Evolutionary conservation across 495 filamentous ascomycete genomes (phyloP).

Genomic region (Penicillium crystallinum): DNA sequence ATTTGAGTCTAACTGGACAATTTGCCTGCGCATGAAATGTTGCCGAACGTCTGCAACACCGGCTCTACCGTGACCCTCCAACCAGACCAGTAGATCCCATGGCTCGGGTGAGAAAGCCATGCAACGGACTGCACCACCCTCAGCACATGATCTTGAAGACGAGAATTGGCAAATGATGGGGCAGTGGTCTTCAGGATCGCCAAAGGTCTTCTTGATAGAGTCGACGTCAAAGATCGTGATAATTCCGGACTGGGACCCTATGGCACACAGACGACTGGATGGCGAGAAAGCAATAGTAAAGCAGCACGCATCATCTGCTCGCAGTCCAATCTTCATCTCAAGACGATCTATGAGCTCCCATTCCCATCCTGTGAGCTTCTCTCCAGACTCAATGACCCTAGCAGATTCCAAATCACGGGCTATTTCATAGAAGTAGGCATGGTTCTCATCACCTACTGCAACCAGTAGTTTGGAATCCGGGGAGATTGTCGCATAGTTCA

Average conservation of each 20-base stretch:
- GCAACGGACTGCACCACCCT: slow-evolving; percentile 76
- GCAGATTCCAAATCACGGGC: slow-evolving; percentile 33
- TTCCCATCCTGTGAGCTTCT: slow-evolving; percentile 38
- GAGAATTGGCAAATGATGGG: slow-evolving; percentile 43
- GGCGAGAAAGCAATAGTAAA: slow-evolving; percentile 71
- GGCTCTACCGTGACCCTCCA: slow-evolving; percentile 79
- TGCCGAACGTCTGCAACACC: slow-evolving; percentile 81
- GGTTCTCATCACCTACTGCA: slow-evolving; percentile 79
- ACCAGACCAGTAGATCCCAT: slow-evolving; percentile 89
- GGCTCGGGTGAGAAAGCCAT: slow-evolving; percentile 89
- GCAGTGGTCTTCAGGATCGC: slow-evolving; percentile 31
- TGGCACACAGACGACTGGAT: slow-evolving; percentile 60
- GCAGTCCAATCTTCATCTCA: slow-evolving; percentile 35
- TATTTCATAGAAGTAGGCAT: slow-evolving; percentile 71
- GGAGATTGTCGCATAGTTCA: slow-evolving; percentile 90
- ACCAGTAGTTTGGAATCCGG: slow-evolving; percentile 78
- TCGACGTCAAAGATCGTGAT: slow-evolving; percentile 62
- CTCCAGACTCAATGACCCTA: slow-evolving; percentile 39
- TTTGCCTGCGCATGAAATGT: slow-evolving; percentile 70
- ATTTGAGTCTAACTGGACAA: slow-evolving; percentile 57
- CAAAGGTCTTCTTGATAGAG: slow-evolving; percentile 35
- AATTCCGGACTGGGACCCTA: slow-evolving; percentile 67
- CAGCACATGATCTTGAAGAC: slow-evolving; percentile 53
- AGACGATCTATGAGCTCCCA: slow-evolving; percentile 31
- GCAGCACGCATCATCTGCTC: slow-evolving; percentile 44